A percentile compares a stretch with the other conserved stretches of the same genome.
These are phyloP conservation scores for Arthrobotrys sphaeroides DNA, from an alignment of 2,329 filamentous ascomycete genomes.

Conservation along the genomic window DNA sequence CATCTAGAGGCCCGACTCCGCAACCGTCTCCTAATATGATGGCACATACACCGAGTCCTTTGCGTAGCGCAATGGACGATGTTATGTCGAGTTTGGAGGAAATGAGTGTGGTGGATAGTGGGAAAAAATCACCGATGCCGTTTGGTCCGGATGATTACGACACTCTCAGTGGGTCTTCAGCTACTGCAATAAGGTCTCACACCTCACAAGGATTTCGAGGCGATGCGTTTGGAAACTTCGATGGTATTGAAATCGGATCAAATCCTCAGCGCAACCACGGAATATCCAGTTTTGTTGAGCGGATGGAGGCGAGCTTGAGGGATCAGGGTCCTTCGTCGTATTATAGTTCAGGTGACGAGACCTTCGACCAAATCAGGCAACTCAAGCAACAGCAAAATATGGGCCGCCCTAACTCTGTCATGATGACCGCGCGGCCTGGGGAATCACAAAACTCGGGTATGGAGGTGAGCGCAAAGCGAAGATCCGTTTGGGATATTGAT, in stretches of 20 bases:
- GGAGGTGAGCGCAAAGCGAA: constrained; percentile 27
- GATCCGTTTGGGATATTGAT: constrained; percentile 51
- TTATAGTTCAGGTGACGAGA: constrained; percentile 40
- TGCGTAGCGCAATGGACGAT: constrained; percentile 96
- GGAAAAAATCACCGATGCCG: constrained; percentile 39
- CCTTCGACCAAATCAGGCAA: constrained; percentile 43
- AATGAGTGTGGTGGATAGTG: constrained; percentile 66
- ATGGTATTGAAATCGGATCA: constrained; percentile 62
- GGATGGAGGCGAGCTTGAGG: constrained; percentile 45
- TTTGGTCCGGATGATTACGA: constrained; percentile 46
- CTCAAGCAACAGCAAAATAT: constrained; percentile 45
- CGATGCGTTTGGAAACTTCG: constrained; percentile 66
- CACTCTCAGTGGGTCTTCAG: constrained; percentile 34
- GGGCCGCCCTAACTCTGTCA: constrained; percentile 33
- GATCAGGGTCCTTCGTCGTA: constrained; percentile 27
- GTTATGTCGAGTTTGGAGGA: constrained; percentile 95
- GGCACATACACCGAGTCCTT: constrained; percentile 79
- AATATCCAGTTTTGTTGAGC: constrained; percentile 43
- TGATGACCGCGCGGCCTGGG: constrained; percentile 28
- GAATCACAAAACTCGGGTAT: constrained; percentile 22
- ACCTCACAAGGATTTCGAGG: constrained; percentile 75
- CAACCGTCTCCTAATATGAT: constrained; percentile 54
- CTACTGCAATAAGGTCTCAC: constrained; percentile 67
- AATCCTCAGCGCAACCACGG: constrained; percentile 43
- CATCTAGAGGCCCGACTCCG: constrained; percentile 53